Percentiles rank a stretch among this genome's conserved stretches.
Conservation (phyloP, 192 early-diverging fungal genomes). For the Gamsiella multidivaricata region DNA sequence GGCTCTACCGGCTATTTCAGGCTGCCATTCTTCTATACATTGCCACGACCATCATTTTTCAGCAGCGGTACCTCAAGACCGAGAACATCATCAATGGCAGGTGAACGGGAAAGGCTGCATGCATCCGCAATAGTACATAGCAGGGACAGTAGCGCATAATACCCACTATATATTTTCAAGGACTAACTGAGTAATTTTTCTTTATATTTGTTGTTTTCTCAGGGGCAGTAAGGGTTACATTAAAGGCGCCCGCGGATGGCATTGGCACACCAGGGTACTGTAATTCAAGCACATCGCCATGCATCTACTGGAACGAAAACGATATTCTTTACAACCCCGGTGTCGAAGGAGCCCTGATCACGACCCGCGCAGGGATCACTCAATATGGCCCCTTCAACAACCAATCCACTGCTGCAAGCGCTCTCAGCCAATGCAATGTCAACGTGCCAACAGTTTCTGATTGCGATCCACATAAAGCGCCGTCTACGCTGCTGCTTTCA, state of each 20-base stretch:
- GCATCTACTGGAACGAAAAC: slow-evolving; percentile 45
- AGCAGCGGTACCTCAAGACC: slow-evolving; percentile 51
- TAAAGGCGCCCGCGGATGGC: slow-evolving; percentile 39
- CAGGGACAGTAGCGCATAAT: too few relatives aligned
- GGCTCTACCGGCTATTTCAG: slow-evolving; percentile 41
- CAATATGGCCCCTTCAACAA: slow-evolving; percentile 38
- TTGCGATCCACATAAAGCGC: slow-evolving; percentile 27
- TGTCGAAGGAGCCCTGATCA: slow-evolving; percentile 45
- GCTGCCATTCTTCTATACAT: slow-evolving; percentile 36
- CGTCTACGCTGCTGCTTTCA: slow-evolving; percentile 4
- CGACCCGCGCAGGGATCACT: slow-evolving; percentile 41
- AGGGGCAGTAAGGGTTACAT: slow-evolving; percentile 44
- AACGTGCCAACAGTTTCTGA: slow-evolving; percentile 22
- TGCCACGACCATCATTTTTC: slow-evolving; percentile 33
- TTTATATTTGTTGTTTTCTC: not conserved
- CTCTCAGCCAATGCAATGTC: slow-evolving; percentile 6
- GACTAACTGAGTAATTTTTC: too few relatives aligned
- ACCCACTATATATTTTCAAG: too few relatives aligned
- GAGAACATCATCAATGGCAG: slow-evolving; percentile 47
- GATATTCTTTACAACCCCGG: slow-evolving; percentile 46
- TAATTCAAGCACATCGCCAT: not conserved
- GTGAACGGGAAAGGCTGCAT: not conserved
- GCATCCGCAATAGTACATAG: too few relatives aligned
- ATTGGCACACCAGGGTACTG: slow-evolving; percentile 27
- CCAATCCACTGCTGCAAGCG: not conserved